phyloP scores from a whole-genome alignment of 2,329 filamentous ascomycete species.

The Cladosporium halotolerans region DNA sequence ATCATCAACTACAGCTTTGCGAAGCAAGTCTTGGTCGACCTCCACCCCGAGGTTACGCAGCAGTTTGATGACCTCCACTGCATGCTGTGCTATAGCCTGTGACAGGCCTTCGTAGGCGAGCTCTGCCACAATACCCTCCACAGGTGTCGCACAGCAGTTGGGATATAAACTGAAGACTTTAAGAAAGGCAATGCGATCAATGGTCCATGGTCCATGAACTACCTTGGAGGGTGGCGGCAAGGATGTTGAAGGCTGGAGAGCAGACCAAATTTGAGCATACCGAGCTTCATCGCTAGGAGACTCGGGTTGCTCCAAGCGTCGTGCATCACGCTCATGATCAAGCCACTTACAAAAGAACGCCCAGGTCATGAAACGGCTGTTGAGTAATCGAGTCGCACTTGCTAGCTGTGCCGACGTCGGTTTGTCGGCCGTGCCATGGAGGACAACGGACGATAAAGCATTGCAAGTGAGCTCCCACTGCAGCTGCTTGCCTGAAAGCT shows the following conservation, averaged over 20 bases:
- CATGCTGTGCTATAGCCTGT: slow-evolving; percentile 22
- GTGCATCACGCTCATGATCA: slow-evolving; percentile 2
- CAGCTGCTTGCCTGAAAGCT: slow-evolving; percentile 27
- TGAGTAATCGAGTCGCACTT: slow-evolving; percentile 24
- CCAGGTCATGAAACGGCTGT: slow-evolving; percentile 31
- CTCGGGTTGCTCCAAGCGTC: background rate
- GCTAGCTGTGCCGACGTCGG: slow-evolving; percentile 13
- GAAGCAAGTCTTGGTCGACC: slow-evolving; percentile 23
- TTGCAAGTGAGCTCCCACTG: slow-evolving; percentile 23
- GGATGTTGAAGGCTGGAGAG: slow-evolving; percentile 15
- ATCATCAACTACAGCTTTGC: slow-evolving; percentile 26
- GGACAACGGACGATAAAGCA: slow-evolving; percentile 19
- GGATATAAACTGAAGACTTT: slow-evolving; percentile 7
- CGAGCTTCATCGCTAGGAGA: background rate
- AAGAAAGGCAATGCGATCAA: slow-evolving; percentile 15
- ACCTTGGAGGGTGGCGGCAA: slow-evolving; percentile 19
- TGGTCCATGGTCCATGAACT: slow-evolving; percentile 23
- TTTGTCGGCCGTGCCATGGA: background rate
- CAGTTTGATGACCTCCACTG: slow-evolving; percentile 17
- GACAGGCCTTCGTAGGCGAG: slow-evolving; percentile 24
- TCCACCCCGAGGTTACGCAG: slow-evolving; percentile 21
- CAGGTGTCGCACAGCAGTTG: background rate
- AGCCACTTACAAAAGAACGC: slow-evolving; percentile 26
- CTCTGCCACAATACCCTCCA: slow-evolving; percentile 19
- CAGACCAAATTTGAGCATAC: slow-evolving; percentile 14